Evolutionary conservation across 2,329 filamentous ascomycete genomes (phyloP).

Genomic region (Clonostachys chloroleuca): DNA sequence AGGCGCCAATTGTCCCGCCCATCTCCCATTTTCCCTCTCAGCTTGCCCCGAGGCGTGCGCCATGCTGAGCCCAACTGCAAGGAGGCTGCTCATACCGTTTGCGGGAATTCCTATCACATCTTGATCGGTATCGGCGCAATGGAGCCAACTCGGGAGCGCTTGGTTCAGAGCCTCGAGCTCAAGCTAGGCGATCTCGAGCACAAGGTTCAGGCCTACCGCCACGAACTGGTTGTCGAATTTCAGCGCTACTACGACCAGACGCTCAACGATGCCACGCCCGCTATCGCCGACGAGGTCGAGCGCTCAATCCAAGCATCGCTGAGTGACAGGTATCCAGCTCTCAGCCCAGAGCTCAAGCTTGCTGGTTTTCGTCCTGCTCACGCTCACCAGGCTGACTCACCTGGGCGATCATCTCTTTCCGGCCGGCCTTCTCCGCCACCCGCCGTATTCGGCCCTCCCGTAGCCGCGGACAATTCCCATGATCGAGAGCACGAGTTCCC

Average conservation of each 20-base stretch:
- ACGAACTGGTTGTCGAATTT: constrained; percentile 54
- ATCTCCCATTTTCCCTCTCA: not conserved
- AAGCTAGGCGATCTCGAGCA: constrained; percentile 53
- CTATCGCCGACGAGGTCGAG: constrained; percentile 40
- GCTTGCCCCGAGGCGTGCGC: constrained; percentile 18
- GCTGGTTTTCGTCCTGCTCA: not conserved
- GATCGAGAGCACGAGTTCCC: constrained; percentile 56
- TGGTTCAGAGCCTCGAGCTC: constrained; percentile 46
- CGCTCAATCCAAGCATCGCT: constrained; percentile 39
- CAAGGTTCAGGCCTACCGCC: constrained; percentile 51
- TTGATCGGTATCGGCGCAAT: constrained; percentile 14
- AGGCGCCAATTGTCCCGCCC: not conserved
- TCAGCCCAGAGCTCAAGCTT: constrained; percentile 28
- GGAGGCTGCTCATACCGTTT: constrained; percentile 19
- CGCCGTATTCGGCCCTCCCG: constrained; percentile 11
- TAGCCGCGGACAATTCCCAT: constrained; percentile 17
- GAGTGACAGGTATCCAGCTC: constrained; percentile 36
- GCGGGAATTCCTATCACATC: constrained; percentile 14
- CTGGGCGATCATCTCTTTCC: not conserved
- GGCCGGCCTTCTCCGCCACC: constrained; percentile 3
- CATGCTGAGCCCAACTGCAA: constrained; percentile 25
- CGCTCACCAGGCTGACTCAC: not conserved
- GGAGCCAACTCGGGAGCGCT: constrained; percentile 24
- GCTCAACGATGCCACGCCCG: constrained; percentile 29
- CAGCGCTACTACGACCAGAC: constrained; percentile 46